Evolutionary conservation across 2,329 filamentous ascomycete genomes (phyloP).

Genomic region (Monilinia vaccinii-corymbosi): DNA sequence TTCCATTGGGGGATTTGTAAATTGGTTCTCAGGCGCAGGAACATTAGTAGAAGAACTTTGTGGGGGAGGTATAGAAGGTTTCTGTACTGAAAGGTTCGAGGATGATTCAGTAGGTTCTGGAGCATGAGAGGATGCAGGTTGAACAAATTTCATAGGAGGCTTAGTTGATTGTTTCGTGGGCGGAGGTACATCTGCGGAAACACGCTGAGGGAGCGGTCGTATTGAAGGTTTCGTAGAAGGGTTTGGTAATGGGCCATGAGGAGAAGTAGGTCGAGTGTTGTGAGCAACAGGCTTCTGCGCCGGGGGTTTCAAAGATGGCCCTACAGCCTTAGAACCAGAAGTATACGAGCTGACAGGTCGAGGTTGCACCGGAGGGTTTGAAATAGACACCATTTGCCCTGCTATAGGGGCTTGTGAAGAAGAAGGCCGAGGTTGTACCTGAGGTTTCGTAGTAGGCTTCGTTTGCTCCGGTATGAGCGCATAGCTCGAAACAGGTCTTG

Average conservation of each 20-base stretch:
- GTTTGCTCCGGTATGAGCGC: constrained; percentile 8
- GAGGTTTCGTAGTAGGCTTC: not conserved
- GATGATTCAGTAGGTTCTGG: not conserved
- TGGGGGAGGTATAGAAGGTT: not conserved
- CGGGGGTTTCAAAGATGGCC: not conserved
- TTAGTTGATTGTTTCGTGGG: not conserved
- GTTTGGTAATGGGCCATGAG: not conserved
- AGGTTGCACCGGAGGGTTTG: not conserved
- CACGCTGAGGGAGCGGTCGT: not conserved
- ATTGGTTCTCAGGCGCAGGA: not conserved
- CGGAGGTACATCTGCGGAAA: not conserved
- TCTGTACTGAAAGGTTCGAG: not conserved
- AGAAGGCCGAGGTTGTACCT: not conserved
- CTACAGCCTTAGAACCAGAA: not conserved
- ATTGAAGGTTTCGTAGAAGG: not conserved
- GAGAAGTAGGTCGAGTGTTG: not conserved
- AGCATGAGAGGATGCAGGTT: not conserved
- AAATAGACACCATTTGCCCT: not conserved
- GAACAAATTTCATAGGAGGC: not conserved
- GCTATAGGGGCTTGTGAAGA: not conserved
- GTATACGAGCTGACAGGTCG: not conserved
- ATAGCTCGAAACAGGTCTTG: constrained; percentile 14
- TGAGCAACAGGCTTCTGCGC: not conserved
- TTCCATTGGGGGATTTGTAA: not conserved
- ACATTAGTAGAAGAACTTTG: not conserved